Evolutionary conservation across 2,329 filamentous ascomycete species (phyloP).

Genomic region (Ascosphaera apis): DNA sequence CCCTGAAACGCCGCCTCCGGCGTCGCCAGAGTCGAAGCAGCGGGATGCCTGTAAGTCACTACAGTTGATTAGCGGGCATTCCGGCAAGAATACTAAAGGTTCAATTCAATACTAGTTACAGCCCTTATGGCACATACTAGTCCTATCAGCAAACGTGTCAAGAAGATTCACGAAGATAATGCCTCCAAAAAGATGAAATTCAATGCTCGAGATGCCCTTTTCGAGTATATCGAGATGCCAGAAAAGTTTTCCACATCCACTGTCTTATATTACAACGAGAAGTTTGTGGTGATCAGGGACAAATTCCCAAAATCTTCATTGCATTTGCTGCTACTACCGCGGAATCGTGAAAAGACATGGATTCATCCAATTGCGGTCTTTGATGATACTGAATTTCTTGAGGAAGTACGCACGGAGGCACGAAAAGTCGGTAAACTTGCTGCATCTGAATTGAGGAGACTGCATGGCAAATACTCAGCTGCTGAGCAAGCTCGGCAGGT

Average conservation of each 20-base stretch:
- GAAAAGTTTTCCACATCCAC: constrained; percentile 32
- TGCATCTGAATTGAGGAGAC: constrained; percentile 49
- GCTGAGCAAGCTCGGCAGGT: constrained; percentile 39
- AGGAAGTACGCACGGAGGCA: constrained; percentile 36
- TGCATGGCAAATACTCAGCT: constrained; percentile 38
- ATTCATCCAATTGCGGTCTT: constrained; percentile 61
- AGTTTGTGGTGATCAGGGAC: constrained; percentile 60
- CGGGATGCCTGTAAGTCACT: not conserved
- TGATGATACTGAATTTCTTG: constrained; percentile 45
- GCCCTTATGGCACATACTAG: constrained; percentile 5
- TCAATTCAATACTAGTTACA: constrained; percentile 3
- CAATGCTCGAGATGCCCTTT: constrained; percentile 36
- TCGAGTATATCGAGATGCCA: constrained; percentile 42
- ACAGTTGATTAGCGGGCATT: not conserved
- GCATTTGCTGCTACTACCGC: constrained; percentile 72
- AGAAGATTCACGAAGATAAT: not conserved
- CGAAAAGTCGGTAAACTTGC: constrained; percentile 39
- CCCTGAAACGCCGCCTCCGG: not conserved
- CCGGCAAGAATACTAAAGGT: not conserved
- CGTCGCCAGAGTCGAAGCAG: not conserved
- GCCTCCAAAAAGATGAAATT: constrained; percentile 9
- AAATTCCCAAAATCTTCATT: constrained; percentile 65
- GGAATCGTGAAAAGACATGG: constrained; percentile 34
- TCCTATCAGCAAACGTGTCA: not conserved
- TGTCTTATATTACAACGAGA: constrained; percentile 42